Percentiles rank a stretch among this genome's conserved stretches.
phyloP scores from a whole-genome alignment of 345 rosid genomes.

The Lepidium didymum region DNA sequence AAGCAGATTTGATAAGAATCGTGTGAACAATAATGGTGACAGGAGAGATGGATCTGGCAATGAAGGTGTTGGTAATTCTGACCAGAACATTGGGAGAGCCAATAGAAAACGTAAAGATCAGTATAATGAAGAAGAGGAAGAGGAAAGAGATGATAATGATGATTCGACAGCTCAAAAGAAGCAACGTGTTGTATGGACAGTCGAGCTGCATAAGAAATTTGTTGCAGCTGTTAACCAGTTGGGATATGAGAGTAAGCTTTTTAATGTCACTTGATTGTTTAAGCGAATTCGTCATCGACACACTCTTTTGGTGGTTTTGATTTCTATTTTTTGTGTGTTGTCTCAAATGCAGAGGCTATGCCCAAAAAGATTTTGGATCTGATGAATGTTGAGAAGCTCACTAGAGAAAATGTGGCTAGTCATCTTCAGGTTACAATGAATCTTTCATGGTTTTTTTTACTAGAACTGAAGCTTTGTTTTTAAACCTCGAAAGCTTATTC shows the following conservation, averaged over 20 bases:
- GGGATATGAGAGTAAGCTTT: slow-evolving; percentile 75
- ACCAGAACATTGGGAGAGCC: slow-evolving; percentile 44
- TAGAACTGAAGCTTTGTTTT: not conserved
- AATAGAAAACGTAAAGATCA: slow-evolving; percentile 72
- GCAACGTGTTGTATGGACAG: slow-evolving; percentile 89
- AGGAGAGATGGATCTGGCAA: slow-evolving; percentile 34
- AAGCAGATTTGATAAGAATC: slow-evolving; percentile 46
- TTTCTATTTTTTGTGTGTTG: not conserved
- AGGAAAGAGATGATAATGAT: slow-evolving; percentile 52
- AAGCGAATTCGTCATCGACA: not conserved
- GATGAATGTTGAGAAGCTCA: slow-evolving; percentile 84
- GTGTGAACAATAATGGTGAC: slow-evolving; percentile 29
- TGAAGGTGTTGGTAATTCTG: slow-evolving; percentile 36
- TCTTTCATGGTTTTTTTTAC: not conserved
- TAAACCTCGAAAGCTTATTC: slow-evolving; percentile 15
- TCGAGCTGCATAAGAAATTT: slow-evolving; percentile 76
- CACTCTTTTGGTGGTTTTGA: not conserved
- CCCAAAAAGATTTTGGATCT: slow-evolving; percentile 92
- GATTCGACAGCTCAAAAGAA: slow-evolving; percentile 68
- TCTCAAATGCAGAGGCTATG: slow-evolving; percentile 68
- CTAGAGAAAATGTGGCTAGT: slow-evolving; percentile 93
- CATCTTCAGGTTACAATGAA: slow-evolving; percentile 66
- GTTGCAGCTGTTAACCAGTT: slow-evolving; percentile 76
- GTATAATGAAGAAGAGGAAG: slow-evolving; percentile 58
- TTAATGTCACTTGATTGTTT: not conserved